Conservation (phyloP, 148 eudicot genomes). For the Rhododendron kiyosumense region DNA sequence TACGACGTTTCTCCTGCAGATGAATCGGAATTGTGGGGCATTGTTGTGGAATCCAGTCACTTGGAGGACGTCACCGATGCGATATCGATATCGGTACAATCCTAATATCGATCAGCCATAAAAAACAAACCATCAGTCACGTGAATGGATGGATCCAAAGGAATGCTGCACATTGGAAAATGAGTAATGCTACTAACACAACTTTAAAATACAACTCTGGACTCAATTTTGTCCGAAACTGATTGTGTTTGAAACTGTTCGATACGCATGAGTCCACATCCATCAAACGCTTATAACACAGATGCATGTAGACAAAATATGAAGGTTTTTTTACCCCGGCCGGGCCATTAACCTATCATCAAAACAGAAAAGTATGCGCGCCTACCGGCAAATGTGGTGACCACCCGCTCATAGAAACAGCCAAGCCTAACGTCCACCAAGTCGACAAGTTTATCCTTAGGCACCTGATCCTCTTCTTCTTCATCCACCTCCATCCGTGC, state of each 20-base stretch:
- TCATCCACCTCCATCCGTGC: too few species aligned
- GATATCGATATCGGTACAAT: conserved; percentile 52
- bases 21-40: conserved; percentile 75
- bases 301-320: background rate
- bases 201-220: too few species aligned
- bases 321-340: too few species aligned
- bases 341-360: background rate
- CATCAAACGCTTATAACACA: background rate
- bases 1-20: conserved; percentile 65
- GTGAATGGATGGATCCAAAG: too few species aligned
- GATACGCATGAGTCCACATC: background rate
- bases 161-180: too few species aligned
- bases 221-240: background rate
- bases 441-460: conserved; percentile 37
- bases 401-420: conserved; percentile 61
- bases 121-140: background rate
- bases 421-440: conserved; percentile 57
- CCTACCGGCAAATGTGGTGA: conserved; percentile 73
- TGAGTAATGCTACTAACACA: background rate
- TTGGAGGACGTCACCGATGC: conserved; percentile 76
- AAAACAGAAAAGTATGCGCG: background rate
- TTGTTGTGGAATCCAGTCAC: conserved; percentile 66
- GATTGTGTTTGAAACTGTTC: too few species aligned
- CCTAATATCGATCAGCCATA: conserved; percentile 25
- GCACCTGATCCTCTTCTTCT: conserved; percentile 29